Percentiles rank a stretch among this genome's conserved stretches.
Evolutionary conservation across 2,329 filamentous ascomycete genomes (phyloP).

Genomic region (Neofusicoccum sp.): DNA sequence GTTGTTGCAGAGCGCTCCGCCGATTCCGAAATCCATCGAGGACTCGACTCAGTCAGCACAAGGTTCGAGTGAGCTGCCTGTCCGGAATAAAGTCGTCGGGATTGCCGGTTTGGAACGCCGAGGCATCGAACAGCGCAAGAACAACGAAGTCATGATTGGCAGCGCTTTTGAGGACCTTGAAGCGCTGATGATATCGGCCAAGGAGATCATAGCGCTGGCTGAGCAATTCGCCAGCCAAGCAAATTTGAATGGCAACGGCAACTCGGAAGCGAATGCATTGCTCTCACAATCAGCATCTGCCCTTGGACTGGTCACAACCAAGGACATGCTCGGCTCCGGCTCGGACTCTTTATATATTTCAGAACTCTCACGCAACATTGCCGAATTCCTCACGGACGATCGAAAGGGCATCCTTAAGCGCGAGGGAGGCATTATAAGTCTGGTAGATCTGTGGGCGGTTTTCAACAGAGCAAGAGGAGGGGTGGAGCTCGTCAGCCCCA

Average conservation of each 20-base stretch:
- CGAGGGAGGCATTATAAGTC: slow-evolving; percentile 43
- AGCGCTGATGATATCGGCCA: slow-evolving; percentile 94
- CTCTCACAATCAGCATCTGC: slow-evolving; percentile 82
- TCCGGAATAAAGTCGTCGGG: slow-evolving; percentile 67
- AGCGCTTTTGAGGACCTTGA: slow-evolving; percentile 95
- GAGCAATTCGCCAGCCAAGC: slow-evolving; percentile 79
- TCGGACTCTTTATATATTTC: slow-evolving; percentile 87
- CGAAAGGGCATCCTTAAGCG: slow-evolving; percentile 37
- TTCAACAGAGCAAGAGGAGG: slow-evolving; percentile 93
- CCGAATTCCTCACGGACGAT: slow-evolving; percentile 44
- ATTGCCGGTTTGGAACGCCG: slow-evolving; percentile 91
- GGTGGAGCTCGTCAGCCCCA: slow-evolving; percentile 89
- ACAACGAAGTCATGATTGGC: slow-evolving; percentile 91
- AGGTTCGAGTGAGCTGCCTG: slow-evolving; percentile 24
- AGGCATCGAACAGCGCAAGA: slow-evolving; percentile 81
- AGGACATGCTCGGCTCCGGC: slow-evolving; percentile 84
- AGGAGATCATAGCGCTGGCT: slow-evolving; percentile 91
- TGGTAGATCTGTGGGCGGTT: slow-evolving; percentile 54
- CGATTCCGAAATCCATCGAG: slow-evolving; percentile 67
- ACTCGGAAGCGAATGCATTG: slow-evolving; percentile 71
- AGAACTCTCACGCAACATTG: slow-evolving; percentile 43
- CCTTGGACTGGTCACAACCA: slow-evolving; percentile 88
- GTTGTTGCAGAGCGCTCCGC: slow-evolving; percentile 87
- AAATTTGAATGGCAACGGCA: slow-evolving; percentile 56
- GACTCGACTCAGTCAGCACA: slow-evolving; percentile 20